Percentiles rank a stretch among this genome's conserved stretches.
Evolutionary conservation across 192 early-diverging fungal genomes (phyloP).

Genomic region (Rhizophagus clarus): DNA sequence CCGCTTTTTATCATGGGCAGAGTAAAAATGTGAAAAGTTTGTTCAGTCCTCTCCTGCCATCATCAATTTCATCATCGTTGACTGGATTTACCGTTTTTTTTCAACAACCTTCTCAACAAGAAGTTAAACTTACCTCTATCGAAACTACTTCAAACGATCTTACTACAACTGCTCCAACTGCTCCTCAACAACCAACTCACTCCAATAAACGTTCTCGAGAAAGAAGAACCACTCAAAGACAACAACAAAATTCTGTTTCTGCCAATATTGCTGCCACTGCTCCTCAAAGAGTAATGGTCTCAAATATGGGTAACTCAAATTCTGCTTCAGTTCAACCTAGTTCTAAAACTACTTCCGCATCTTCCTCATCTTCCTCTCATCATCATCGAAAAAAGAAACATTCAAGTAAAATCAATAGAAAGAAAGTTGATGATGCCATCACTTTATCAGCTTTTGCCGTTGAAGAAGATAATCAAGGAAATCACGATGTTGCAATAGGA

Average conservation of each 20-base stretch:
- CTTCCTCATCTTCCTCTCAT: background rate
- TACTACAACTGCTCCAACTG: background rate
- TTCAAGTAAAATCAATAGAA: slow-evolving; percentile 39
- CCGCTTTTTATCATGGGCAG: slow-evolving; percentile 9
- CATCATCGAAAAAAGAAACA: slow-evolving; percentile 15
- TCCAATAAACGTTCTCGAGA: background rate
- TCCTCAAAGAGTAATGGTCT: background rate
- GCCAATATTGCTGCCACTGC: background rate
- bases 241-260: slow-evolving; percentile 25
- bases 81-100: background rate
- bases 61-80: slow-evolving; percentile 5
- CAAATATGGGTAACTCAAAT: slow-evolving; percentile 2
- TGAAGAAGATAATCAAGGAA: slow-evolving; percentile 43
- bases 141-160: background rate
- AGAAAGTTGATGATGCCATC: slow-evolving; percentile 41
- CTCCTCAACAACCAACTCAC: slow-evolving; percentile 10
- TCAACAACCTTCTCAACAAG: background rate
- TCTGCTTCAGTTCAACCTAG: background rate
- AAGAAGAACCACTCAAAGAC: background rate
- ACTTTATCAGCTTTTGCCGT: slow-evolving; percentile 39
- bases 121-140: background rate
- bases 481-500: slow-evolving; percentile 39
- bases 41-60: background rate
- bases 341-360: background rate
- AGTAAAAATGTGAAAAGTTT: slow-evolving; percentile 12